Percentiles rank a stretch among this genome's conserved stretches.
Evolutionary conservation across 192 early-diverging fungal genomes (phyloP).

Genomic region (Umbelopsis sp.): DNA sequence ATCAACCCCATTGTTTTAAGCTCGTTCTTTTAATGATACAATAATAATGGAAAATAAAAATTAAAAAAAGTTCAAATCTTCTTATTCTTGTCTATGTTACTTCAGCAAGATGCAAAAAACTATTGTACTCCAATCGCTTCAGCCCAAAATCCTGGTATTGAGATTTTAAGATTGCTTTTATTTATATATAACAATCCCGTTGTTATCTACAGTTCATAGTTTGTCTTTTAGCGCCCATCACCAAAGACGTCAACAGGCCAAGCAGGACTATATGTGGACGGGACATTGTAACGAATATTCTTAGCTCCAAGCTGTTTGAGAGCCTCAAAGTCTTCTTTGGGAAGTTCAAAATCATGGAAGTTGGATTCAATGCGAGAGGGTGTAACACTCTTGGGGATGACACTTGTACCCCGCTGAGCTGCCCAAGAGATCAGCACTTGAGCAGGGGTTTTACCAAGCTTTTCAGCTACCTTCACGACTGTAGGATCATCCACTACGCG

Average conservation of each 20-base stretch:
- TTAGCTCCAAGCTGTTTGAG: constrained; percentile 38
- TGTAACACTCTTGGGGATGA: constrained; percentile 82
- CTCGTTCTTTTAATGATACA: not conserved
- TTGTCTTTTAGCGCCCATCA: not conserved
- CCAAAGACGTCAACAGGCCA: constrained; percentile 16
- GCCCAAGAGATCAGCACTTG: constrained; percentile 80
- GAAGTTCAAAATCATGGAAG: constrained; percentile 47
- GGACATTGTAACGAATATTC: constrained; percentile 43
- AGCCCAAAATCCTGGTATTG: too few species aligned
- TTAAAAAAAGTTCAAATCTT: not conserved
- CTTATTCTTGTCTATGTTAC: too few species aligned
- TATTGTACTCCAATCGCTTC: too few species aligned
- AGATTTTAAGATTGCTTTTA: not conserved
- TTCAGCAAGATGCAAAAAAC: too few species aligned
- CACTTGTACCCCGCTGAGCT: constrained; percentile 69
- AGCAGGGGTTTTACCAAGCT: constrained; percentile 63
- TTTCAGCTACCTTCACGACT: constrained; percentile 70
- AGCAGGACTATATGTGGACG: not conserved
- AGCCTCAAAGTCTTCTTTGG: constrained; percentile 43
- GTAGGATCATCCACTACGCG: constrained; percentile 34
- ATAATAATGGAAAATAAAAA: not conserved
- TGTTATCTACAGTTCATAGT: not conserved
- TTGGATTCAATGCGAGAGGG: constrained; percentile 30
- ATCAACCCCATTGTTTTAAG: not conserved
- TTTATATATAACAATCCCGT: not conserved